Conservation (phyloP, 1,284 basidiomycete species). For the Cerioporus squamosus region DNA sequence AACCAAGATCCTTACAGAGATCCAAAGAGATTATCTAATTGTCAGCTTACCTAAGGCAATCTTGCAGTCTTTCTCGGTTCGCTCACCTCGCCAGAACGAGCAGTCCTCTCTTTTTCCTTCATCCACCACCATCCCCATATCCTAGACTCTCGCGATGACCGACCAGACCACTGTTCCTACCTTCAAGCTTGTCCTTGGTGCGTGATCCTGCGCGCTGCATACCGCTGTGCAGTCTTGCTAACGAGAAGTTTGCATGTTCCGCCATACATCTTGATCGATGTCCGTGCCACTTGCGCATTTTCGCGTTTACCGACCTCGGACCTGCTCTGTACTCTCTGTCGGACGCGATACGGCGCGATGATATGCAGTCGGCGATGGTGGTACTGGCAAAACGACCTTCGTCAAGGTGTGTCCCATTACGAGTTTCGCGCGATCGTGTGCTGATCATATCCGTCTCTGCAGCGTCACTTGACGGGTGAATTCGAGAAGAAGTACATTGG, state of each 20-base stretch:
- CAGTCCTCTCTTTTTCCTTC: conserved; percentile 30
- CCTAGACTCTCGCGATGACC: conserved; percentile 47
- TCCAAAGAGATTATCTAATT: conserved; percentile 29
- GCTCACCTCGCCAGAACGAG: conserved; percentile 25
- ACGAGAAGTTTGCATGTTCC: conserved; percentile 22
- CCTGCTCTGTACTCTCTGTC: conserved; percentile 8
- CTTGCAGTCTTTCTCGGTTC: conserved; percentile 28
- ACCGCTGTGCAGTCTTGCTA: conserved; percentile 17
- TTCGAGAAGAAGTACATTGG: conserved; percentile 99
- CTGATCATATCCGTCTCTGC: conserved; percentile 51
- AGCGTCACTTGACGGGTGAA: conserved; percentile 99
- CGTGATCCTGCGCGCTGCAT: conserved; percentile 33
- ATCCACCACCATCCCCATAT: conserved; percentile 31
- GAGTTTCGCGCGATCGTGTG: conserved; percentile 48
- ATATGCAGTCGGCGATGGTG: conserved; percentile 89
- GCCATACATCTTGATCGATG: conserved; percentile 27
- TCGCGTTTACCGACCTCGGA: conserved; percentile 30
- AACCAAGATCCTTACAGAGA: conserved; percentile 14
- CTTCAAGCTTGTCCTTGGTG: conserved; percentile 99
- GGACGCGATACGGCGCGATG: conserved; percentile 29
- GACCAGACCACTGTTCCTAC: conserved; percentile 67
- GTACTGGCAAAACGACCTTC: conserved; percentile 98
- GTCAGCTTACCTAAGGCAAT: conserved; percentile 27
- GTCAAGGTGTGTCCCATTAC: conserved; percentile 74
- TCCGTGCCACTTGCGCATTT: conserved; percentile 32